A percentile compares a stretch with the other conserved stretches of the same genome.
These are phyloP conservation scores for Mycena maculata DNA, from an alignment of 768 basidiomycete species.

Conservation along the genomic window DNA sequence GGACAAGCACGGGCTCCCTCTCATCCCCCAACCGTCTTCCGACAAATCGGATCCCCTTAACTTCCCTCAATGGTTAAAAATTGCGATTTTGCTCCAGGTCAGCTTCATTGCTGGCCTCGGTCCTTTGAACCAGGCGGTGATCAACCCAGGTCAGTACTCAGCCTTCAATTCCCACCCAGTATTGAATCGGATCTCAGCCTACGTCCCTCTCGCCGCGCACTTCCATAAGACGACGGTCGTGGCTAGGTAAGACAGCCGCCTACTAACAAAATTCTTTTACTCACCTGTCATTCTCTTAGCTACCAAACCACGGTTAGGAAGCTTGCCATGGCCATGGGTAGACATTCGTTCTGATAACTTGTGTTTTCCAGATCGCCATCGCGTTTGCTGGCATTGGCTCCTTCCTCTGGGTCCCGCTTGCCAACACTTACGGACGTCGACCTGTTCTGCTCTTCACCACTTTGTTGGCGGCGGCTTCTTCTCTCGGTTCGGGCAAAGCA, in stretches of 20 bases:
- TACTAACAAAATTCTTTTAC: not conserved
- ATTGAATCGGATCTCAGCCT: slow-evolving; percentile 24
- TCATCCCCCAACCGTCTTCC: slow-evolving; percentile 42
- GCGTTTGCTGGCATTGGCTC: slow-evolving; percentile 34
- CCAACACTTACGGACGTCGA: slow-evolving; percentile 38
- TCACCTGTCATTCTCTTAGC: slow-evolving; percentile 8
- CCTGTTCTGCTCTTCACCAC: slow-evolving; percentile 37
- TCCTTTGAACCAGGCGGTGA: slow-evolving; percentile 35
- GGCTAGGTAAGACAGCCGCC: slow-evolving; percentile 23
- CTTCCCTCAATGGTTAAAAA: slow-evolving; percentile 38
- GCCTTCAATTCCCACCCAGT: not conserved
- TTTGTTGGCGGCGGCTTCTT: slow-evolving; percentile 34
- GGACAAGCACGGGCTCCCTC: slow-evolving; percentile 39
- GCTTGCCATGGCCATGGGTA: not conserved
- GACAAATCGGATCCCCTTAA: slow-evolving; percentile 41
- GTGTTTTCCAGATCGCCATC: slow-evolving; percentile 15
- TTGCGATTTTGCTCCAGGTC: slow-evolving; percentile 36
- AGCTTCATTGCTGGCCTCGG: slow-evolving; percentile 33
- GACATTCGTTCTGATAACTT: too few relatives aligned
- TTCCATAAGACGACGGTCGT: slow-evolving; percentile 38
- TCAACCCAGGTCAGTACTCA: slow-evolving; percentile 32
- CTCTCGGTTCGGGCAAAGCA: slow-evolving; percentile 35
- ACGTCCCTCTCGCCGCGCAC: slow-evolving; percentile 37
- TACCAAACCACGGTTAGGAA: slow-evolving; percentile 34
- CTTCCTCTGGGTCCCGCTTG: slow-evolving; percentile 38